Base-by-base conservation (phyloP, 2,329 filamentous ascomycete genomes). In the Fusarium pseudoanthophilum region DNA sequence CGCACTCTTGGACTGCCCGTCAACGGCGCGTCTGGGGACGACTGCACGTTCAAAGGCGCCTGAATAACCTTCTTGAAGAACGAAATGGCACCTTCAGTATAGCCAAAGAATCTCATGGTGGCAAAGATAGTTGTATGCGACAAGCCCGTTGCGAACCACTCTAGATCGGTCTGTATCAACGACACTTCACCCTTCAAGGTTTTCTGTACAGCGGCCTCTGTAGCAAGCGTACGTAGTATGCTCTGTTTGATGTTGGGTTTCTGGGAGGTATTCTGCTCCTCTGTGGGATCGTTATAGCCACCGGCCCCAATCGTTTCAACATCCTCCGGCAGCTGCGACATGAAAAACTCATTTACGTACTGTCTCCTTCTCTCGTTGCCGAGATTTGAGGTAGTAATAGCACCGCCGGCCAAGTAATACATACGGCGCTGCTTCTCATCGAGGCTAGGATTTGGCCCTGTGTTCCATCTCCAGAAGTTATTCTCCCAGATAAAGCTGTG, bases 161-260 rank as follows among this genome's bases (percentile, higher is more conserved):
- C 37, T 4, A 61, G 37, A 15, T 61, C 59, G 4, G 59, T 61
- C 30, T 61, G 59, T 43, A 61, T 37, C 15, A 61, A 16, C 4
- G 49, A 37, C 1, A 61, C 59, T 28, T 61, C 37, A 1, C 15
- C 59, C 1, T 28, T 43, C 30, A 61, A 20, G 3, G 37, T 24
- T 14, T 36, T 61, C 11, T 61, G 59, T 21, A 57, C 36, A 2
- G n/a, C 24, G 3, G 59, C 24, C 20, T 61, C 59, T 15, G 59
- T 61, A 5, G 59, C 59, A 4, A 61, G 59, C 2, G 59, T 57
- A 21, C 32, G 30, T 1, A 61, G 15, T 6, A 61, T 16, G n/a
- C 49, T 30, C 37, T 61, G 59, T 15, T 61, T 61, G 2, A 61
- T 57, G 49, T 57, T 61, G 15, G 59, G 59, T 20, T 61, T 57